phyloP scores from a whole-genome alignment of 768 basidiomycete genomes.

The Chiua virens region DNA sequence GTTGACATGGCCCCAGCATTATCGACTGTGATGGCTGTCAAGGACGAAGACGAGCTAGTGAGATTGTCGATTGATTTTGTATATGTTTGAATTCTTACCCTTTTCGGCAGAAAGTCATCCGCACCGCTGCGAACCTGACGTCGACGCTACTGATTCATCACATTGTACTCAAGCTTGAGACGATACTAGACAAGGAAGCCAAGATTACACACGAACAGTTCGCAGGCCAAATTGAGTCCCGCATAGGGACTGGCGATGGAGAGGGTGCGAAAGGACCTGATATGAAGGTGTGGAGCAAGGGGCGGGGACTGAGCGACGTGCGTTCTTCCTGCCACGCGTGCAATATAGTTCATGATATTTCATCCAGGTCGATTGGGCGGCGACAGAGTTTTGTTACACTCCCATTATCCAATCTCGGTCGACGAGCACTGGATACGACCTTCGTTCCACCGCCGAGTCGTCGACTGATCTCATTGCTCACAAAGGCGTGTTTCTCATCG shows the following conservation, averaged over 20 bases:
- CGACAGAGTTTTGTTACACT: slow-evolving; percentile 90
- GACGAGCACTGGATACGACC: slow-evolving; percentile 80
- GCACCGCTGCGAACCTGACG: slow-evolving; percentile 74
- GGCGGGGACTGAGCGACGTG: slow-evolving; percentile 71
- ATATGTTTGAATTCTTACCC: slow-evolving; percentile 8
- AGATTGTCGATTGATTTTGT: slow-evolving; percentile 27
- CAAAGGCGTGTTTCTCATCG: slow-evolving; percentile 85
- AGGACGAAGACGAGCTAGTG: slow-evolving; percentile 91
- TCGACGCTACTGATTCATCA: slow-evolving; percentile 84
- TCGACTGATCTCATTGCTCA: slow-evolving; percentile 79
- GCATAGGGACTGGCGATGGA: slow-evolving; percentile 71
- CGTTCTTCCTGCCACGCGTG: slow-evolving; percentile 28
- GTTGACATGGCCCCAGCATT: slow-evolving; percentile 78
- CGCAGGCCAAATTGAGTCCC: slow-evolving; percentile 80
- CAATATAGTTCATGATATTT: slow-evolving; percentile 4
- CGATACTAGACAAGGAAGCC: slow-evolving; percentile 87
- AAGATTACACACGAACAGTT: slow-evolving; percentile 89
- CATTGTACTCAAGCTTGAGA: slow-evolving; percentile 84
- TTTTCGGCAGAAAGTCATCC: slow-evolving; percentile 64
- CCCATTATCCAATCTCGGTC: slow-evolving; percentile 96
- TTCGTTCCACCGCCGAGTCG: slow-evolving; percentile 84
- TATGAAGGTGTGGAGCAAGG: slow-evolving; percentile 89
- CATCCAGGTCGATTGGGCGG: slow-evolving; percentile 79
- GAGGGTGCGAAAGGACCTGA: slow-evolving; percentile 80
- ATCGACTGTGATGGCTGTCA: slow-evolving; percentile 78